Base-by-base conservation (phyloP, 129 eudicot genomes). In the Lactuca sativa region DNA sequence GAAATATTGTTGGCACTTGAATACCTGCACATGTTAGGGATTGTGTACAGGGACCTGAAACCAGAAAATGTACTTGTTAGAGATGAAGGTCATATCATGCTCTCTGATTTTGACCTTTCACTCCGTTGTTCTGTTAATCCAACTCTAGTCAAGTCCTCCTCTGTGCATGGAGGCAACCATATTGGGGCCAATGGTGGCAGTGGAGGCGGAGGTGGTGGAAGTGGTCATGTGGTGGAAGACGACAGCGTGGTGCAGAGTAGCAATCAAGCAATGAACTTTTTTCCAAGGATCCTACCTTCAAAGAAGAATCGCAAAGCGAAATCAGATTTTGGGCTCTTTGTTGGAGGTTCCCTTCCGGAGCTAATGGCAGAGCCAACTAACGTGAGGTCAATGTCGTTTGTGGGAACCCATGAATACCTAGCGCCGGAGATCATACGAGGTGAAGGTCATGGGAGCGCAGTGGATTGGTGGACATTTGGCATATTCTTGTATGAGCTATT, bases 401-500 rank as follows among this genome's bases (percentile, higher is more conserved):
- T 89, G 2, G 96, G 96, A 36, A 89, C 96, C 17, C 96, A 84
- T 34, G 91, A 86, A 53, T 88, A 88, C 67, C 82, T 88, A 30
- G 95, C 95, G 56, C 95, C 95, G 0, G 95, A 88, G 82, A 88
- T 89, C 25, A 83, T 89, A 15, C 82, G 92, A 2, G 96, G 96
- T 2, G 96, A 89, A 74, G 96, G 96, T 21, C 96, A 89, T 54
- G 96, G 96, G 1, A 89, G 96, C 54, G 91, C 91, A 17, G 96
- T 89, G 43, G 96, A 89, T 65, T 89, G 96, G 96, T 89, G 96
- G 96, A 89, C 96, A 3, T 83, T 89, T 33, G 96, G 96, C 0
- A 85, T 89, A 8, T 89, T 89, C 74, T 69, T 88, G 56, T 88
- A 85, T 32, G 95, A 88, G 79, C 80, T 88, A 16, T 70, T 88